These are phyloP conservation scores for Colletotrichum lini DNA, from an alignment of 2,329 filamentous ascomycete species.

Conservation along the genomic window DNA sequence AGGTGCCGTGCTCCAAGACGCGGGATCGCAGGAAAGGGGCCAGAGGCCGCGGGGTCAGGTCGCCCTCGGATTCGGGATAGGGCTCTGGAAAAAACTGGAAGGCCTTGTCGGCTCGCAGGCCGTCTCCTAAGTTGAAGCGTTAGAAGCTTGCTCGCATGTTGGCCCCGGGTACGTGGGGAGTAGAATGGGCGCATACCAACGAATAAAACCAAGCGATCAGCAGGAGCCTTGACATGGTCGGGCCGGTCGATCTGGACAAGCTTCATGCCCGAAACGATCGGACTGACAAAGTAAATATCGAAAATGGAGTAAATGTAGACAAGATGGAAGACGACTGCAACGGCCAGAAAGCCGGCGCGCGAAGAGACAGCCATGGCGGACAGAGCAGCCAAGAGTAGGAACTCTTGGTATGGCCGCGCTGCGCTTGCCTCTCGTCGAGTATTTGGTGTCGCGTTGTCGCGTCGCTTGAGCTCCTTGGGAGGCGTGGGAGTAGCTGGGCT, in stretches of 20 bases:
- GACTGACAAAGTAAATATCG: constrained; percentile 98
- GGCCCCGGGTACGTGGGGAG: neutral
- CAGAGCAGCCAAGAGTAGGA: neutral
- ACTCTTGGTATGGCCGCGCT: neutral
- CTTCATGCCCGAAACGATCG: constrained; percentile 95
- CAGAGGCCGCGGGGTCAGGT: constrained; percentile 82
- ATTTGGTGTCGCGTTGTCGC: neutral
- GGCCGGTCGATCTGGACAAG: constrained; percentile 80
- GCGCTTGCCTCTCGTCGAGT: neutral
- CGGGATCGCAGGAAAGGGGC: constrained; percentile 93
- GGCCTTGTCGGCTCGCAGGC: constrained; percentile 96
- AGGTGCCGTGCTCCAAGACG: constrained; percentile 90
- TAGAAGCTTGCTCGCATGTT: constrained; percentile 4
- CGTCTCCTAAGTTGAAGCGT: constrained; percentile 74
- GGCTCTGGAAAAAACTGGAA: constrained; percentile 95
- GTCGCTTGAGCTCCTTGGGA: neutral
- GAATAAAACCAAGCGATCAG: constrained; percentile 91
- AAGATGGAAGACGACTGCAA: constrained; percentile 93
- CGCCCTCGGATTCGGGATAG: constrained; percentile 75
- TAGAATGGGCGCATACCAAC: constrained; percentile 74
- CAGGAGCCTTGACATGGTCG: constrained; percentile 76
- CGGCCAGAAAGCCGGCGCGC: constrained; percentile 86
- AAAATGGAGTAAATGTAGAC: constrained; percentile 97
- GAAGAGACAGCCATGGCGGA: constrained; percentile 67
- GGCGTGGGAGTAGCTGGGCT: neutral